These are phyloP conservation scores for Chlorella vulgaris DNA, from an alignment of 139 green algal species.

Conservation along the genomic window DNA sequence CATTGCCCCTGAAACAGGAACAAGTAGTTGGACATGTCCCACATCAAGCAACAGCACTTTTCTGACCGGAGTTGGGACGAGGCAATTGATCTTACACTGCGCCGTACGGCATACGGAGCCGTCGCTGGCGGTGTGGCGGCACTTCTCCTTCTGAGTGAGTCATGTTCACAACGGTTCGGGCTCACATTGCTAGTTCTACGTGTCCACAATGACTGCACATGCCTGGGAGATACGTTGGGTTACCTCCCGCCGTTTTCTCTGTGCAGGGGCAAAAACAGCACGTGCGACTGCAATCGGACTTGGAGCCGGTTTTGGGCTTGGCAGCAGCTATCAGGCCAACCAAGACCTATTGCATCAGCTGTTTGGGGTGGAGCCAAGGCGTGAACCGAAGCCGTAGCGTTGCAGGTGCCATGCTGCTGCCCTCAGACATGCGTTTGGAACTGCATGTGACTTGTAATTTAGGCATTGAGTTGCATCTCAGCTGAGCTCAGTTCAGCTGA, in stretches of 20 bases:
- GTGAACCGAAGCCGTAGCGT: too few relatives aligned
- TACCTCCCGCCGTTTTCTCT: too few relatives aligned
- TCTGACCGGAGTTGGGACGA: slow-evolving; percentile 26
- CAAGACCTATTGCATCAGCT: slow-evolving; percentile 2
- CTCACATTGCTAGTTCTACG: not conserved
- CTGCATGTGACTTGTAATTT: not conserved
- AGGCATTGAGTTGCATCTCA: too few relatives aligned
- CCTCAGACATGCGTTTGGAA: not conserved
- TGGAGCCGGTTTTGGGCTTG: slow-evolving; percentile 45
- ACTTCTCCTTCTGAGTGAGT: slow-evolving; percentile 38
- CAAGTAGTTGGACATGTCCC: not conserved
- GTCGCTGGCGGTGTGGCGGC: slow-evolving; percentile 29
- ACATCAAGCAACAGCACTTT: not conserved
- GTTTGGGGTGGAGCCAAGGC: not conserved
- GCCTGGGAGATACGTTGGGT: not conserved
- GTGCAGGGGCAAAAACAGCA: slow-evolving; percentile 27
- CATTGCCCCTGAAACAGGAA: not conserved
- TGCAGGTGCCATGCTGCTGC: not conserved
- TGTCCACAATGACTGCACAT: not conserved
- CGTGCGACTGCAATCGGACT: slow-evolving; percentile 31
- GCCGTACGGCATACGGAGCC: slow-evolving; percentile 29
- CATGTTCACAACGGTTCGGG: not conserved
- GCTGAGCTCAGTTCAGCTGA: too few relatives aligned
- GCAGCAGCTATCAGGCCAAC: slow-evolving; percentile 33
- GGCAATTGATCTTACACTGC: slow-evolving; percentile 36